These are phyloP conservation scores for Trametes polyzona DNA, from an alignment of 1,284 basidiomycete species.

Conservation along the genomic window DNA sequence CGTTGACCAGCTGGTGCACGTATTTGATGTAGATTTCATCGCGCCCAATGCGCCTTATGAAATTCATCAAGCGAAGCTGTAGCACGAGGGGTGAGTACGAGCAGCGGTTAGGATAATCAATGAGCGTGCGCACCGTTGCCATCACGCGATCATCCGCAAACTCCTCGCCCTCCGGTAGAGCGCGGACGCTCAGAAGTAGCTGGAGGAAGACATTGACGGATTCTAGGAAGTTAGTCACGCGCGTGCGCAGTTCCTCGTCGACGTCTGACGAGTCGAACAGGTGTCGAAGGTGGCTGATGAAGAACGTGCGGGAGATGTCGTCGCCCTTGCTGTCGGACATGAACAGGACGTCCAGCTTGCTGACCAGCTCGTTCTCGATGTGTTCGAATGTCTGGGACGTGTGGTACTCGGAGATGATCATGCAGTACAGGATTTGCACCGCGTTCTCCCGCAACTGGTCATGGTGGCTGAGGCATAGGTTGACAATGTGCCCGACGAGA, in stretches of 20 bases:
- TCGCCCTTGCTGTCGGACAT: constrained; percentile 91
- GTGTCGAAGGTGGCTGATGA: constrained; percentile 89
- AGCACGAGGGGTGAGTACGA: not conserved
- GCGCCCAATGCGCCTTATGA: constrained; percentile 84
- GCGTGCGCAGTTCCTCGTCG: constrained; percentile 76
- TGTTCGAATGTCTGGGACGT: constrained; percentile 80
- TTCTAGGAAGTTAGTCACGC: constrained; percentile 84
- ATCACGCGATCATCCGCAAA: constrained; percentile 94
- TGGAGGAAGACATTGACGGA: constrained; percentile 95
- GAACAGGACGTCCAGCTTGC: constrained; percentile 89
- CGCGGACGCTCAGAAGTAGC: constrained; percentile 89
- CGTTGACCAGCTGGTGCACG: constrained; percentile 91
- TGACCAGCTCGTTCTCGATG: constrained; percentile 95
- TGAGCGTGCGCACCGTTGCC: constrained; percentile 68
- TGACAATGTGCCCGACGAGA: constrained; percentile 91
- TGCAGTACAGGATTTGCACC: constrained; percentile 91
- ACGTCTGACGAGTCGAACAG: constrained; percentile 86
- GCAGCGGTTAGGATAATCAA: not conserved
- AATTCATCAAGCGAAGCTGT: constrained; percentile 89
- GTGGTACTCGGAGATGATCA: constrained; percentile 94
- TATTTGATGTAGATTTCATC: constrained; percentile 94
- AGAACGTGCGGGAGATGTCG: constrained; percentile 90
- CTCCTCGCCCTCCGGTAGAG: constrained; percentile 91
- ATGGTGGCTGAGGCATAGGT: constrained; percentile 93
- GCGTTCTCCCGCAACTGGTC: constrained; percentile 90